A percentile compares a stretch with the other conserved stretches of the same genome.
Evolutionary conservation across 2,329 filamentous ascomycete species (phyloP).

Genomic region (Xylaria hypoxylon): DNA sequence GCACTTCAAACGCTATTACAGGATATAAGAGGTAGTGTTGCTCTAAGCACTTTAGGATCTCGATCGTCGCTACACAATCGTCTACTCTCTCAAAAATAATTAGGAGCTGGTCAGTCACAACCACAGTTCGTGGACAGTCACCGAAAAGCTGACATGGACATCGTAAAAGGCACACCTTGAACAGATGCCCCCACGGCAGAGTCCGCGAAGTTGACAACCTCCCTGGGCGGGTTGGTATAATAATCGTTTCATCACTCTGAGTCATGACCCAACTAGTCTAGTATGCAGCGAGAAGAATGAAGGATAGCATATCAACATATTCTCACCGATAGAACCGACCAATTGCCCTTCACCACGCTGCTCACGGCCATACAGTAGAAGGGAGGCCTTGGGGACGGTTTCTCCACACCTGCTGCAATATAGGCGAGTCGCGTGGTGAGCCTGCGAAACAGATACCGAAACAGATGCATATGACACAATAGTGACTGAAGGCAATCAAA

Average conservation of each 20-base stretch:
- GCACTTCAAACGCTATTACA: background rate
- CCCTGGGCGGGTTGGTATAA: background rate
- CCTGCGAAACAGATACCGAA: background rate
- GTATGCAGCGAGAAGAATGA: background rate
- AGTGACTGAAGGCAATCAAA: slow-evolving; percentile 8
- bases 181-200: slow-evolving; percentile 5
- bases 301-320: background rate
- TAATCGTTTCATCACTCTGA: slow-evolving; percentile 8
- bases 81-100: background rate
- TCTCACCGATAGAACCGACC: background rate
- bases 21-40: background rate
- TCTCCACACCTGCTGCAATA: slow-evolving; percentile 11
- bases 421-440: slow-evolving; percentile 2
- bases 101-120: background rate
- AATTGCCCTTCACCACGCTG: slow-evolving; percentile 1
- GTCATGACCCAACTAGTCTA: background rate
- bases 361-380: background rate
- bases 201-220: background rate
- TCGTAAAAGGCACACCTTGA: background rate
- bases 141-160: background rate
- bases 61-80: background rate
- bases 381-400: background rate
- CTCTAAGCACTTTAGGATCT: background rate
- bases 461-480: slow-evolving; percentile 26
- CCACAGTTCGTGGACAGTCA: background rate